Conservation (phyloP, 768 basidiomycete species). For the Pulveroboletus sp. region DNA sequence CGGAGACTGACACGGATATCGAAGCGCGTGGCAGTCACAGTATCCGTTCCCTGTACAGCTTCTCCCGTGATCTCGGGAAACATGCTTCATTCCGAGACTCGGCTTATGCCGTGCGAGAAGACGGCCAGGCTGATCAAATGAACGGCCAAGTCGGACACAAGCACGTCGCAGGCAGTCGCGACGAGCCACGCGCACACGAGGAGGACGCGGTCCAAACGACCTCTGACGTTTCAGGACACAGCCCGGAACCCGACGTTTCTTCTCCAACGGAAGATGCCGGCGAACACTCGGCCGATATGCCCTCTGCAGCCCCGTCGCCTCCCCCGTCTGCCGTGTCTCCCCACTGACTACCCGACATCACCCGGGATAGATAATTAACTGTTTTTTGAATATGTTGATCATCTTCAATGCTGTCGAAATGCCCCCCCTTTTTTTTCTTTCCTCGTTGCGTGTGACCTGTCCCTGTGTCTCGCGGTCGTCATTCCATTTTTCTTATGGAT, state of each 20-base stretch:
- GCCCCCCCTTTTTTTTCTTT: neutral
- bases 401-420: constrained; percentile 28
- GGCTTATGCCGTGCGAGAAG: constrained; percentile 26
- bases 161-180: constrained; percentile 8
- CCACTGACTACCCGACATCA: constrained; percentile 16
- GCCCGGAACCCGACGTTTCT: constrained; percentile 19
- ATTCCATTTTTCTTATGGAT: constrained; percentile 13
- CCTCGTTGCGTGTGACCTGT: constrained; percentile 14
- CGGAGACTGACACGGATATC: constrained; percentile 32
- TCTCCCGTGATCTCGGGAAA: constrained; percentile 30
- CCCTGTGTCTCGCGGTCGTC: constrained; percentile 7
- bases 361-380: constrained; percentile 27
- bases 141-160: constrained; percentile 22
- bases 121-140: constrained; percentile 15
- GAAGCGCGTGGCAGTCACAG: constrained; percentile 26
- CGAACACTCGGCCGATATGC: constrained; percentile 21
- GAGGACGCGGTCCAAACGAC: constrained; percentile 10
- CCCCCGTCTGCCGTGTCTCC: constrained; percentile 31
- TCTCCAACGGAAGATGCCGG: constrained; percentile 23
- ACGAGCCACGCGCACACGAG: constrained; percentile 9
- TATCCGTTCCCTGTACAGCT: constrained; percentile 33
- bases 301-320: constrained; percentile 28
- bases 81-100: constrained; percentile 22
- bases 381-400: constrained; percentile 33
- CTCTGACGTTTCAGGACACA: constrained; percentile 12